phyloP scores from a whole-genome alignment of 805 yeast species.

The Wickerhamiella kazuoi region DNA sequence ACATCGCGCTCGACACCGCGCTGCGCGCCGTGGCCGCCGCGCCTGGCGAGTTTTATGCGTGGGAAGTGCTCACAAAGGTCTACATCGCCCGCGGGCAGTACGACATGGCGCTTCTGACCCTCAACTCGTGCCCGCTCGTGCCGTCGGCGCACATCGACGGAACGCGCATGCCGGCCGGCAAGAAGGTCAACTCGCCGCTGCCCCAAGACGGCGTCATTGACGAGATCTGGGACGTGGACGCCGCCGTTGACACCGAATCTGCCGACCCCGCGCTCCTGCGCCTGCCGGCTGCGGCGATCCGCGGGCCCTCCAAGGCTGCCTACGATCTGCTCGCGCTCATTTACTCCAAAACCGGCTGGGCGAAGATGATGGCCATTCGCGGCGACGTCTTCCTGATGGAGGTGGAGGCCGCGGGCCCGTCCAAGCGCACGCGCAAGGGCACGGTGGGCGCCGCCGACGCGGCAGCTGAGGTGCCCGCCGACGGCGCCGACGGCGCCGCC shows the following conservation, averaged over 20 bases:
- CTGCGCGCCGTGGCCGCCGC: conserved; percentile 41
- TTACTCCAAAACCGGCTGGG: conserved; percentile 67
- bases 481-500: neutral
- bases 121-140: conserved; percentile 64
- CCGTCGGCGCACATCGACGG: conserved; percentile 30
- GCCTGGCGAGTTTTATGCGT: conserved; percentile 61
- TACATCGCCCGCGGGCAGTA: conserved; percentile 40
- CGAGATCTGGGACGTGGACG: conserved; percentile 28
- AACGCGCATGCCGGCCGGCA: conserved; percentile 28
- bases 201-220: conserved; percentile 38
- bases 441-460: conserved; percentile 5
- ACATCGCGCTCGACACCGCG: conserved; percentile 42
- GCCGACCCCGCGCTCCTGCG: conserved; percentile 31
- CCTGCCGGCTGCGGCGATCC: conserved; percentile 33
- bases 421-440: conserved; percentile 3
- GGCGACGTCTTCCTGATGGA: conserved; percentile 69
- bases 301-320: conserved; percentile 38
- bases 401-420: conserved; percentile 30
- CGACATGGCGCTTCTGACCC: conserved; percentile 41
- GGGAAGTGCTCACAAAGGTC: conserved; percentile 48
- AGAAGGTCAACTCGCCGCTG: conserved; percentile 29
- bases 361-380: conserved; percentile 44
- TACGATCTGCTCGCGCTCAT: conserved; percentile 58
- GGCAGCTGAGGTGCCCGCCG: neutral
- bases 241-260: conserved; percentile 17